These are phyloP conservation scores for Aegle marmelos DNA, from an alignment of 345 rosid genomes.

Conservation along the genomic window DNA sequence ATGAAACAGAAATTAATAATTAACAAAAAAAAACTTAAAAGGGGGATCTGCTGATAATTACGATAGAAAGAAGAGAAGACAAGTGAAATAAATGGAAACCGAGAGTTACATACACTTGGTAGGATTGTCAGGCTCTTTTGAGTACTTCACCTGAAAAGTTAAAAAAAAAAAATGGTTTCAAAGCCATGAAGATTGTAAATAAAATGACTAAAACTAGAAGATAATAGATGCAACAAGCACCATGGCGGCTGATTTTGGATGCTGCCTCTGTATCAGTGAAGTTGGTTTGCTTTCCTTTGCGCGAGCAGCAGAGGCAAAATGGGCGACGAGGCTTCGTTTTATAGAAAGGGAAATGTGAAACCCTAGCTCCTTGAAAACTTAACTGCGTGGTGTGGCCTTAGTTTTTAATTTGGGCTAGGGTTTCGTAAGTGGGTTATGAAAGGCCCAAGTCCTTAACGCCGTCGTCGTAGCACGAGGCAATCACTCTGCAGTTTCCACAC, in stretches of 20 bases:
- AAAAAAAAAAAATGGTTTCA: background rate
- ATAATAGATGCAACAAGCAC: slow-evolving; percentile 11
- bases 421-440: background rate
- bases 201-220: background rate
- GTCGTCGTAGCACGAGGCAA: background rate
- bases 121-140: slow-evolving; percentile 83
- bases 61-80: background rate
- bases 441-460: background rate
- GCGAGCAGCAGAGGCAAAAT: background rate
- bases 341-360: background rate
- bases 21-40: background rate
- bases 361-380: slow-evolving; percentile 8
- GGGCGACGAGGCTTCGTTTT: background rate
- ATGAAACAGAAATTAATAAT: background rate
- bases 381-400: background rate
- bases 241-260: slow-evolving; percentile 31
- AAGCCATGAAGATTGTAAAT: background rate
- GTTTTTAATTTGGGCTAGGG: background rate
- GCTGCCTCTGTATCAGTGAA: slow-evolving; percentile 7
- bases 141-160: slow-evolving; percentile 79
- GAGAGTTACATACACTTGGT: slow-evolving; percentile 85
- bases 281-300: background rate
- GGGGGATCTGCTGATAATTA: background rate
- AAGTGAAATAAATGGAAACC: background rate
- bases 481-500: background rate